Conservation (phyloP, 257 asterid species). For the Solanum chilense region DNA sequence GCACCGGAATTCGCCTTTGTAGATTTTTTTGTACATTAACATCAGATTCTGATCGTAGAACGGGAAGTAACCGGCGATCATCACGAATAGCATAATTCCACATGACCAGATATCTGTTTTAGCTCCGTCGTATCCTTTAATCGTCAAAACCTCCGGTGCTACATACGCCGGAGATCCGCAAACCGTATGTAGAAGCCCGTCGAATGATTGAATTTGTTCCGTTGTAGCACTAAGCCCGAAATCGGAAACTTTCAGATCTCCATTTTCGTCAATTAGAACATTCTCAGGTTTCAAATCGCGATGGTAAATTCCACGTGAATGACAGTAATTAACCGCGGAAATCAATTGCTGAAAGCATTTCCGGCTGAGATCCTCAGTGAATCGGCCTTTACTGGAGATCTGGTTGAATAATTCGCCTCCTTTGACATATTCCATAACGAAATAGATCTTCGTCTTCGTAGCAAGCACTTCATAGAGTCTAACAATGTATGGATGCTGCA, state of each 20-base stretch:
- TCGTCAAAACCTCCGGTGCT: slow-evolving; percentile 86
- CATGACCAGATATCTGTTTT: slow-evolving; percentile 81
- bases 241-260: slow-evolving; percentile 70
- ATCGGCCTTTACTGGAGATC: slow-evolving; percentile 50
- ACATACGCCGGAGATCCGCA: slow-evolving; percentile 98
- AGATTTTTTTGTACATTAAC: slow-evolving; percentile 41
- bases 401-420: slow-evolving; percentile 76
- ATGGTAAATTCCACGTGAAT: slow-evolving; percentile 66
- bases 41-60: slow-evolving; percentile 55
- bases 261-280: slow-evolving; percentile 67
- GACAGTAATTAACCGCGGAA: slow-evolving; percentile 72
- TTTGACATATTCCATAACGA: slow-evolving; percentile 71
- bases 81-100: slow-evolving; percentile 48
- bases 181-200: slow-evolving; percentile 71
- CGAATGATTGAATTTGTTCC: slow-evolving; percentile 37
- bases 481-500: slow-evolving; percentile 56
- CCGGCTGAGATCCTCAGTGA: slow-evolving; percentile 53
- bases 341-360: slow-evolving; percentile 75
- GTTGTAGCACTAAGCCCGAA: slow-evolving; percentile 78
- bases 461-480: slow-evolving; percentile 70
- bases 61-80: slow-evolving; percentile 62
- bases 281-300: slow-evolving; percentile 91
- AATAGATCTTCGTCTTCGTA: slow-evolving; percentile 51
- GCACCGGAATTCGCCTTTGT: neutral
- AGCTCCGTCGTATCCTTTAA: slow-evolving; percentile 78